These are phyloP conservation scores for Globisporangium nunn DNA, from an alignment of 352 stramenopile species.

Conservation along the genomic window DNA sequence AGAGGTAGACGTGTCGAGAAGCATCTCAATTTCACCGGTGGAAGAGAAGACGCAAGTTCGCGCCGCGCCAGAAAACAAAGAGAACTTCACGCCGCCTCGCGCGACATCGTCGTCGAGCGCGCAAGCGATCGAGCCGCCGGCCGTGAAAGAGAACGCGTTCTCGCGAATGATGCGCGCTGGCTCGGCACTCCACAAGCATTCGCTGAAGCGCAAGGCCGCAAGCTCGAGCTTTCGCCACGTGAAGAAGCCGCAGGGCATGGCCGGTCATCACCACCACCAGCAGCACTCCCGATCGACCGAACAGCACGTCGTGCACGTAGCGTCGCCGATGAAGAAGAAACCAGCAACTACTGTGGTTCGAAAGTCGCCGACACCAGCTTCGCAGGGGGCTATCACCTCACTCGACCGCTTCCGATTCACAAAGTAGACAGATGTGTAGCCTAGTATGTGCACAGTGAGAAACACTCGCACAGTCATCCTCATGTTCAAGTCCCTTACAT, in stretches of 20 bases:
- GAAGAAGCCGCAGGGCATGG: constrained; percentile 4
- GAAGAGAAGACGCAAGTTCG: constrained; percentile 21
- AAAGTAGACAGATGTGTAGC: constrained; percentile 5
- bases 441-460: neutral
- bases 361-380: neutral
- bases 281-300: constrained; percentile 1
- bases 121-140: neutral
- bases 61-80: constrained; percentile 21
- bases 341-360: neutral
- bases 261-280: neutral
- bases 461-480: neutral
- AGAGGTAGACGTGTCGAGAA: constrained; percentile 36
- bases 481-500: constrained; percentile 11
- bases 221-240: constrained; percentile 2
- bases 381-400: constrained; percentile 2
- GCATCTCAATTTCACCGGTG: constrained; percentile 44
- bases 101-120: constrained; percentile 4
- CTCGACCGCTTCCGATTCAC: constrained; percentile 20
- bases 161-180: constrained; percentile 74
- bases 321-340: neutral
- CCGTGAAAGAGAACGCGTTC: constrained; percentile 67
- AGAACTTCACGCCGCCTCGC: constrained; percentile 26
- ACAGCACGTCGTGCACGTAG: constrained; percentile 11
- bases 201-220: constrained; percentile 47
- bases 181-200: constrained; percentile 41